Base-by-base conservation (phyloP, 495 filamentous ascomycete genomes). In the Daldinia concentrica region DNA sequence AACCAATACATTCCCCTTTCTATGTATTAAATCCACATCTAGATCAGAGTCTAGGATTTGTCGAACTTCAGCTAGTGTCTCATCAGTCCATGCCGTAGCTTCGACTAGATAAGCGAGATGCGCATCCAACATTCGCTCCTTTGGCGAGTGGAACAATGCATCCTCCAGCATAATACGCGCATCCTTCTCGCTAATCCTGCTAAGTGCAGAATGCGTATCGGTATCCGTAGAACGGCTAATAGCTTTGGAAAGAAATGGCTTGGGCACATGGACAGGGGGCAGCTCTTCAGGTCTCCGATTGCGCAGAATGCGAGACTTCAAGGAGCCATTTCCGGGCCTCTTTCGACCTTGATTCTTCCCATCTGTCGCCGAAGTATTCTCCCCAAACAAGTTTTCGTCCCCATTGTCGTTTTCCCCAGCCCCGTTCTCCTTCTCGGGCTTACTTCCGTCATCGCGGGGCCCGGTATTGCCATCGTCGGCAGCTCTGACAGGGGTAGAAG, bases 231-330 rank as follows among this genome's bases (percentile, higher is more conserved):
- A 48, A 29, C 73, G 68, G 62, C 67, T 71, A 1, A 83, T 74
- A 58, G 79, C 79, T 1, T 66, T 32, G 27, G 79, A 64, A 39
- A 77, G 56, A 72, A 88, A 88, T 58, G 80, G 83, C 8, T 74
- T 66, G 7, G 85, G 83, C 22, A 88, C 34, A 22, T 77, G 62
- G 4, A 85, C 68, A 19, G 81, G 76, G 2, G 85, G 82, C 0
- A 83, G 39, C 27, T 79, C 76, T 54, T 84, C 79, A 15, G 81
- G 77, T 62, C 78, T 76, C 52, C 79, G 79, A 68, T 66, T 76
- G 36, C 83, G 76, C 41, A 50, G 48, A n/a, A 74, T 71, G 29
- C 84, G 80, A 51, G 78, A 69, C 61, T 79, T 80, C 32, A 79
- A 74, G 22, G 78, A 80, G 22, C 79, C 78, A 68, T 78, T 79